These are phyloP conservation scores for Russula earlei DNA, from an alignment of 768 basidiomycete genomes.

Conservation along the genomic window DNA sequence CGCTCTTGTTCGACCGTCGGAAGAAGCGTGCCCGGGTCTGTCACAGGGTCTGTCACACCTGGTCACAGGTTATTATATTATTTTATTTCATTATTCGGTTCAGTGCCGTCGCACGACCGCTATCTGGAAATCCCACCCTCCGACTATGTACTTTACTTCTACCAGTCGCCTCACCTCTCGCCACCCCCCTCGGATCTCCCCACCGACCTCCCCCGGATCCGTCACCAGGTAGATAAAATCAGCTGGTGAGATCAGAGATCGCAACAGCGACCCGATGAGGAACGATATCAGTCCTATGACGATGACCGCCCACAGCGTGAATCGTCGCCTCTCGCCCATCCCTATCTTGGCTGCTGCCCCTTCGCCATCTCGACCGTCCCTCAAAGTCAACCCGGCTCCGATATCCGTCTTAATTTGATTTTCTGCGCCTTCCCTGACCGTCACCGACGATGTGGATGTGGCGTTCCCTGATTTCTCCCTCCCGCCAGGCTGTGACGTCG, in stretches of 20 bases:
- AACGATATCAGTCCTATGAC: slow-evolving; percentile 81
- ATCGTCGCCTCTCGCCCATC: slow-evolving; percentile 23
- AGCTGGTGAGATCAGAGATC: slow-evolving; percentile 80
- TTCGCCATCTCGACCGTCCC: not conserved
- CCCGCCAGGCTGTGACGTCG: slow-evolving; percentile 9
- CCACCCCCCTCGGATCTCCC: slow-evolving; percentile 55
- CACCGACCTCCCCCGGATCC: slow-evolving; percentile 44
- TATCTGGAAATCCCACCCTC: slow-evolving; percentile 84
- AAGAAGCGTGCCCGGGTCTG: not conserved
- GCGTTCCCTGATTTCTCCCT: slow-evolving; percentile 11
- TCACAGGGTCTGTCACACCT: not conserved
- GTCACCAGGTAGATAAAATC: slow-evolving; percentile 81
- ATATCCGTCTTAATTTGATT: not conserved
- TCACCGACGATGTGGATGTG: too few species aligned
- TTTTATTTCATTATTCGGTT: not conserved
- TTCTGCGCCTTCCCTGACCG: not conserved
- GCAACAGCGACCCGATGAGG: slow-evolving; percentile 81
- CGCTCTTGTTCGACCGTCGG: not conserved
- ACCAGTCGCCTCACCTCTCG: slow-evolving; percentile 75
- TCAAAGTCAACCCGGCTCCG: not conserved
- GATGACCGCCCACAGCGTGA: slow-evolving; percentile 49
- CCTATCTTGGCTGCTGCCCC: not conserved
- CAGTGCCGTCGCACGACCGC: slow-evolving; percentile 71
- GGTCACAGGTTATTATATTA: slow-evolving; percentile 9
- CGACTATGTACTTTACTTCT: slow-evolving; percentile 71